Conservation (phyloP, 805 yeast genomes). For the Tetrapisispora namnaoensis region DNA sequence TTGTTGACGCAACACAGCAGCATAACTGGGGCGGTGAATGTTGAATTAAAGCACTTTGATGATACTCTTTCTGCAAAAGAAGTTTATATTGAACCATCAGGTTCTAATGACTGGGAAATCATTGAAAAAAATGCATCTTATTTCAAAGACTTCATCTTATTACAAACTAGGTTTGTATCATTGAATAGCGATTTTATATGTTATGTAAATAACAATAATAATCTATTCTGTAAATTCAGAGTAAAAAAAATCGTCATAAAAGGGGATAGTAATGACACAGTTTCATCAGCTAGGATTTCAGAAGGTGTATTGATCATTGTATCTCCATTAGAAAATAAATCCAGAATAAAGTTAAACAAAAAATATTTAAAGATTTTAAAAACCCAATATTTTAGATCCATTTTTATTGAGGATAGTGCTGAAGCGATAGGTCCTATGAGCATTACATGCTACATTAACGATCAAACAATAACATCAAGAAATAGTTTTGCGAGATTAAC, state of each 20-base stretch:
- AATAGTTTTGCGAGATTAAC: conserved; percentile 24
- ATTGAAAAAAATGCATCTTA: conserved; percentile 72
- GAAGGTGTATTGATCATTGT: conserved; percentile 63
- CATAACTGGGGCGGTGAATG: conserved; percentile 2
- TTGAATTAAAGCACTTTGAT: conserved; percentile 11
- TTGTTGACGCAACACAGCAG: conserved; percentile 2
- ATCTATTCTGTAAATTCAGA: conserved; percentile 47
- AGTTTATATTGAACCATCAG: conserved; percentile 68
- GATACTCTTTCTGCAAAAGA: conserved; percentile 33
- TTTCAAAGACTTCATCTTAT: conserved; percentile 63
- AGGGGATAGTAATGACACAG: conserved; percentile 9
- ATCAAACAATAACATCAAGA: background rate
- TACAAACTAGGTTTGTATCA: conserved; percentile 72
- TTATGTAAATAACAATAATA: conserved; percentile 41
- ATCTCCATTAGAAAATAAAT: conserved; percentile 52
- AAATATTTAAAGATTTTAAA: background rate
- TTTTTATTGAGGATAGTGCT: background rate
- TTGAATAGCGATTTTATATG: conserved; percentile 51
- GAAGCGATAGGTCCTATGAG: background rate
- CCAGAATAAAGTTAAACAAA: conserved; percentile 15
- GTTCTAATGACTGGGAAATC: conserved; percentile 81
- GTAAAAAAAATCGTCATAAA: conserved; percentile 40
- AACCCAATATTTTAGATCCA: conserved; percentile 3
- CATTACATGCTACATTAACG: background rate
- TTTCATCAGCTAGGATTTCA: conserved; percentile 40